These are phyloP conservation scores for Macrolepiota albuminosa DNA, from an alignment of 768 basidiomycete species.

Conservation along the genomic window DNA sequence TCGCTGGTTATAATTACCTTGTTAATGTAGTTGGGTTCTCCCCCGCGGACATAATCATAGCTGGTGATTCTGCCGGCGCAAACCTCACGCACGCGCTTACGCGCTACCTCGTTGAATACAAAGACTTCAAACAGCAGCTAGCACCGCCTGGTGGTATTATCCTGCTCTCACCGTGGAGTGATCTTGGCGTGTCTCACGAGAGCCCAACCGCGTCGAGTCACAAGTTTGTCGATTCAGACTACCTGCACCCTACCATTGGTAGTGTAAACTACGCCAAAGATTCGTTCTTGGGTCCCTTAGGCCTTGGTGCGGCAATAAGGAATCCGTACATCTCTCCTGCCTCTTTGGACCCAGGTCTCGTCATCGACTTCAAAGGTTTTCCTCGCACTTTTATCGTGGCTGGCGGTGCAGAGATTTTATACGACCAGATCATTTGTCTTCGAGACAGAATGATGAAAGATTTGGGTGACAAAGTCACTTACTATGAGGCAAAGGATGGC, in stretches of 20 bases:
- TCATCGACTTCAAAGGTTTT: conserved; percentile 47
- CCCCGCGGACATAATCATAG: conserved; percentile 57
- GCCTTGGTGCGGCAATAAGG: conserved; percentile 36
- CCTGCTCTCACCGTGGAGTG: conserved; percentile 52
- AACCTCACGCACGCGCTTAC: conserved; percentile 64
- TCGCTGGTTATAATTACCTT: conserved; percentile 72
- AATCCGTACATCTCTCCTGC: conserved; percentile 61
- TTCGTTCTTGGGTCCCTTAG: conserved; percentile 48
- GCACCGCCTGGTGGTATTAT: conserved; percentile 43
- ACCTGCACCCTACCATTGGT: conserved; percentile 21
- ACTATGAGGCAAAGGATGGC: conserved; percentile 47
- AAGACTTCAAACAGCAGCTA: conserved; percentile 30
- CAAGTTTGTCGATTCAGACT: conserved; percentile 30
- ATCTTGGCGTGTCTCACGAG: conserved; percentile 39
- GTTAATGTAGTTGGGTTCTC: conserved; percentile 50
- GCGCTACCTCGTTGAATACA: conserved; percentile 46
- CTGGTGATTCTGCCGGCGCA: conserved; percentile 76
- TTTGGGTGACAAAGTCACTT: conserved; percentile 43
- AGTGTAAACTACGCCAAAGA: conserved; percentile 27
- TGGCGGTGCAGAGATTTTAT: conserved; percentile 54
- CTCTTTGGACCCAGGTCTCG: conserved; percentile 31
- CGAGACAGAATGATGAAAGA: conserved; percentile 47
- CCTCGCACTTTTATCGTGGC: conserved; percentile 56
- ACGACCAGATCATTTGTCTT: conserved; percentile 45
- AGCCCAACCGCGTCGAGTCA: conserved; percentile 32